phyloP scores from a whole-genome alignment of 179 eudicot genomes.

The Actinidia chinensis region DNA sequence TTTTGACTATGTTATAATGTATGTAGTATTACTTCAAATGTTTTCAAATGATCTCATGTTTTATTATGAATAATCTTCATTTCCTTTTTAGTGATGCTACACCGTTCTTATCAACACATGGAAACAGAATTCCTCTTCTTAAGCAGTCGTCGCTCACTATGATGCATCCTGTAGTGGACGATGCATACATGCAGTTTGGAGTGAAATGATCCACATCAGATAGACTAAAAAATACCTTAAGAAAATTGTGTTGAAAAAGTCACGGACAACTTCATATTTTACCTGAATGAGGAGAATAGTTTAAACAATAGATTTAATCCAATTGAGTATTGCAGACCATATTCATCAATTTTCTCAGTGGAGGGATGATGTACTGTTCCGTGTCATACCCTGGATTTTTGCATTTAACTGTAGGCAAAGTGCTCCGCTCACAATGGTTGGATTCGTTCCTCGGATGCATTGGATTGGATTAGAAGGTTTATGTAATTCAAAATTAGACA shows the following conservation, averaged over 20 bases:
- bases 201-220: constrained; percentile 59
- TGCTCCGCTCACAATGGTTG: constrained; percentile 70
- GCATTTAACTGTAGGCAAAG: constrained; percentile 68
- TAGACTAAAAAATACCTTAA: constrained; percentile 41
- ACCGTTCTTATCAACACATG: constrained; percentile 72
- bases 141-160: constrained; percentile 70
- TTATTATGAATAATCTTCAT: not conserved
- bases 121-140: constrained; percentile 61
- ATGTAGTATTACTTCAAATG: not conserved
- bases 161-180: constrained; percentile 63
- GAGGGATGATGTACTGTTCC: constrained; percentile 79
- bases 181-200: constrained; percentile 75
- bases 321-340: constrained; percentile 48
- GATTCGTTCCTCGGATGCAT: constrained; percentile 76
- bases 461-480: constrained; percentile 59
- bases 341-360: constrained; percentile 65
- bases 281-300: constrained; percentile 56
- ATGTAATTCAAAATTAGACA: not conserved
- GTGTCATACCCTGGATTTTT: constrained; percentile 57
- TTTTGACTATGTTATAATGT: not conserved
- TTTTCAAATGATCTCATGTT: not conserved
- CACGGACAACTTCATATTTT: constrained; percentile 51
- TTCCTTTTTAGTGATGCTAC: constrained; percentile 47
- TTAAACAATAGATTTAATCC: constrained; percentile 71
- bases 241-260: constrained; percentile 37